Evolutionary conservation across 2,329 filamentous ascomycete species (phyloP), one percentile per base, ranked within the genome.

Genomic region (Fusarium duplospermum): DNA sequence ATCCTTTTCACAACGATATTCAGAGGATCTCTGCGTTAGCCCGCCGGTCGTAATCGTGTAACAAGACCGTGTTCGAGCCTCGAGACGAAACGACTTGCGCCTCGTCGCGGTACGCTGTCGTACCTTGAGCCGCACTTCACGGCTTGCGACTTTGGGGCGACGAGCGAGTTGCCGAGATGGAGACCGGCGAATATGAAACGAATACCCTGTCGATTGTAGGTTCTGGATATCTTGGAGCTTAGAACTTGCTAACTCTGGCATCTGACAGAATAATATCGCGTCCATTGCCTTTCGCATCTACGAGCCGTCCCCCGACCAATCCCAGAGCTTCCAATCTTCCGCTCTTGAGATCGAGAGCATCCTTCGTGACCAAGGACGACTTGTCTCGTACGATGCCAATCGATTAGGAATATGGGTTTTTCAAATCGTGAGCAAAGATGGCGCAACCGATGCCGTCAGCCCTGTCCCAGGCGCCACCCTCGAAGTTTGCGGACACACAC

Each of bases 111-210:
- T 70, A 68, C 71, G 60, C 64, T 22, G 64, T 62, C 50, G 76
- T 75, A 64, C 72, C 74, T 71, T 60, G 71, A 76, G 75, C 76
- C 79, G 78, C 70, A 72, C 69, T 76, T 66, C 58, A 72, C 72
- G 68, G 70, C 75, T 54, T 73, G 73, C 77, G 74, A 78, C 74
- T 73, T 73, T 68, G 76, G 74, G 71, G 71, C 76, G 70, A 71
- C 71, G 70, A 72, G 79, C 74, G 81, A 74, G 79, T 81, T 76
- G 82, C 79, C 88, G 89, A 87, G 80, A 91, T 91, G 89, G 89
- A 91, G 82, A 87, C 87, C 81, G 87, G 88, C 74, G 89, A 91
- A 83, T 90, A 90, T 82, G 88, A 90, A 79, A 91, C 89, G 80
- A 91, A 91, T 83, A 86, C 86, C 70, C 82, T 91, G 77, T 83